Percentiles rank a stretch among this genome's conserved stretches.
These are phyloP conservation scores for Pichia sp. DNA, from an alignment of 1,139 yeast species.

Conservation along the genomic window DNA sequence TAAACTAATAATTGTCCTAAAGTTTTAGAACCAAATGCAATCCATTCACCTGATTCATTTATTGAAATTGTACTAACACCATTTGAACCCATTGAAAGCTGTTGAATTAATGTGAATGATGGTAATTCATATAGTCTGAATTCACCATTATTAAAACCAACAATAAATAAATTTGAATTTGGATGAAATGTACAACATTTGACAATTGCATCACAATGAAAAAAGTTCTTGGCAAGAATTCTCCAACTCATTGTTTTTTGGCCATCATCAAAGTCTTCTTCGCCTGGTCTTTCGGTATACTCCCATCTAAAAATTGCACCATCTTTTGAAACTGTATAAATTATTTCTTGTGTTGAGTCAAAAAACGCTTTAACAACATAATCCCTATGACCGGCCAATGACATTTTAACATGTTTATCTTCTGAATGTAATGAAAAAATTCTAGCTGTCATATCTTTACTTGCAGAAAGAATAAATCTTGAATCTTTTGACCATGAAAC, in stretches of 20 bases:
- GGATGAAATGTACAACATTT: conserved; percentile 83
- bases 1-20: conserved; percentile 92
- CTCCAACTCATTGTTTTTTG: conserved; percentile 57
- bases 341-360: conserved; percentile 75
- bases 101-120: conserved; percentile 71
- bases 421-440: conserved; percentile 71
- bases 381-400: conserved; percentile 90
- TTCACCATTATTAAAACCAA: conserved; percentile 89
- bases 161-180: conserved; percentile 60
- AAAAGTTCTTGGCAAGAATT: conserved; percentile 67
- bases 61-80: conserved; percentile 77
- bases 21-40: conserved; percentile 87
- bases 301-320: conserved; percentile 95
- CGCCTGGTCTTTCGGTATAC: conserved; percentile 48
- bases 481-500: conserved; percentile 89
- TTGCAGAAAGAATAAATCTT: conserved; percentile 75
- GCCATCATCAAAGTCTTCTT: conserved; percentile 35
- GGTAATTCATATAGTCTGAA: conserved; percentile 89
- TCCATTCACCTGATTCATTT: conserved; percentile 90
- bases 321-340: conserved; percentile 87
- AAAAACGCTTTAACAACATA: conserved; percentile 83
- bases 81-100: conserved; percentile 86
- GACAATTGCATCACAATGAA: conserved; percentile 68
- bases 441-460: conserved; percentile 85
- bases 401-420: conserved; percentile 77